Conservation (phyloP, 2,329 filamentous ascomycete species). For the Hymenoscyphus repandus region DNA sequence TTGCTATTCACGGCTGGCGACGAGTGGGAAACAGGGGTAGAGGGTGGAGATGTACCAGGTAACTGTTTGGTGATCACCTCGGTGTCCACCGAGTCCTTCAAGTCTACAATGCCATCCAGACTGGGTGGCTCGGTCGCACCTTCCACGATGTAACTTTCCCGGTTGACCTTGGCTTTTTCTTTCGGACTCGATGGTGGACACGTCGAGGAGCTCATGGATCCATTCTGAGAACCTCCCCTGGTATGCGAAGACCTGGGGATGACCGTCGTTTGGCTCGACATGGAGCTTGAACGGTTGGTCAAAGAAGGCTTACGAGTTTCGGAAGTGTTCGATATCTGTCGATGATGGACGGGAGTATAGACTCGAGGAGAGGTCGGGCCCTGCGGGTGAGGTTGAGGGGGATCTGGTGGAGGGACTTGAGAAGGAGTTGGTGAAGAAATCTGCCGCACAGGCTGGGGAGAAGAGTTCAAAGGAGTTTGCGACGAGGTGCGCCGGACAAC, state of each 20-base stretch:
- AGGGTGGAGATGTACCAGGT: constrained; percentile 24
- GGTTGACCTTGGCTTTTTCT: background rate
- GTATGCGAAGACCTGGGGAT: background rate
- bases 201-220: background rate
- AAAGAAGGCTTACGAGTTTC: background rate
- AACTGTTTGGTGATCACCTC: constrained; percentile 23
- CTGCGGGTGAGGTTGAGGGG: no score
- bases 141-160: constrained; percentile 11
- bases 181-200: background rate
- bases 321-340: constrained; percentile 1
- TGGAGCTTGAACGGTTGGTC: background rate
- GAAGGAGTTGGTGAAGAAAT: no score
- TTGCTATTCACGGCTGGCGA: constrained; percentile 11
- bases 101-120: constrained; percentile 25
- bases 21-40: constrained; percentile 8
- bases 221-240: background rate
- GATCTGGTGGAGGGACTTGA: no score
- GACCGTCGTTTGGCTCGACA: background rate
- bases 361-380: background rate
- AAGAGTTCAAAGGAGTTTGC: no score
- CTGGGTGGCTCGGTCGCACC: constrained; percentile 14
- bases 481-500: background rate
- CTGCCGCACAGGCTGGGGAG: no score
- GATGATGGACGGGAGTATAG: background rate
- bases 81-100: constrained; percentile 27